phyloP scores from a whole-genome alignment of 495 filamentous ascomycete species.

The Podospora didyma region DNA sequence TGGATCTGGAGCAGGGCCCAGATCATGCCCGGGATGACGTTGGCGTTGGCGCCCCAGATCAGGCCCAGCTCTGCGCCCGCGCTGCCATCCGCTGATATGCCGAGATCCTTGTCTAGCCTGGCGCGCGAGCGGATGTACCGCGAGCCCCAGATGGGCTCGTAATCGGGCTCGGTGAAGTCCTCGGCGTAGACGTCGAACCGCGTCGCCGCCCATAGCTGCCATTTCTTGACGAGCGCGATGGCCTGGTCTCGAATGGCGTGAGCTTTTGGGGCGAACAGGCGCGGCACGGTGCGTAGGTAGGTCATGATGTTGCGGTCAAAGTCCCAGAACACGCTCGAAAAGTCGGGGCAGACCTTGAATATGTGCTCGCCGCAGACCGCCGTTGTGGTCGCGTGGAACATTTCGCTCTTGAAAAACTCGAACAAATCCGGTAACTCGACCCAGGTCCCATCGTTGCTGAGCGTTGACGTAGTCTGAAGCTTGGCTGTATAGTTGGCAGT shows the following conservation, averaged over 20 bases:
- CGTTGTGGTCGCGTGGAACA: conserved; percentile 22
- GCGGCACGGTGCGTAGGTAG: conserved; percentile 13
- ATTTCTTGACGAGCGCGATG: conserved; percentile 11
- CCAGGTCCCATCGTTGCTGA: conserved; percentile 2
- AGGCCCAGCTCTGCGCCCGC: conserved; percentile 20
- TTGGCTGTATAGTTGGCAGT: conserved; percentile 9
- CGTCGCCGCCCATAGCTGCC: conserved; percentile 12
- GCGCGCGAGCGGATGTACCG: conserved; percentile 15
- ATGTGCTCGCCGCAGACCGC: conserved; percentile 25
- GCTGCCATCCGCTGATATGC: conserved; percentile 4
- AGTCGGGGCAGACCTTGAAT: conserved; percentile 14
- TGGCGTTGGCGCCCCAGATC: conserved; percentile 25
- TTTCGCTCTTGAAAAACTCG: conserved; percentile 19
- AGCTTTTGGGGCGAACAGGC: conserved; percentile 16
- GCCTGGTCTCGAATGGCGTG: conserved; percentile 15
- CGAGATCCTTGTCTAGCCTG: conserved; percentile 4
- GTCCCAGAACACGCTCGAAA: conserved; percentile 20
- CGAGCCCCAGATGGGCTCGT: conserved; percentile 22
- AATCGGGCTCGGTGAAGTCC: conserved; percentile 13
- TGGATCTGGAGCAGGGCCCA: conserved; percentile 20
- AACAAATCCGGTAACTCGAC: conserved; percentile 22
- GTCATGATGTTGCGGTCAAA: conserved; percentile 14
- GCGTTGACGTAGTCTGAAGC: not conserved
- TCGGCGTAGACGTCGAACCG: conserved; percentile 8
- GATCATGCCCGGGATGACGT: conserved; percentile 17